Conservation (phyloP, 23 red algal genomes). For the Pyropia yezoensis region DNA sequence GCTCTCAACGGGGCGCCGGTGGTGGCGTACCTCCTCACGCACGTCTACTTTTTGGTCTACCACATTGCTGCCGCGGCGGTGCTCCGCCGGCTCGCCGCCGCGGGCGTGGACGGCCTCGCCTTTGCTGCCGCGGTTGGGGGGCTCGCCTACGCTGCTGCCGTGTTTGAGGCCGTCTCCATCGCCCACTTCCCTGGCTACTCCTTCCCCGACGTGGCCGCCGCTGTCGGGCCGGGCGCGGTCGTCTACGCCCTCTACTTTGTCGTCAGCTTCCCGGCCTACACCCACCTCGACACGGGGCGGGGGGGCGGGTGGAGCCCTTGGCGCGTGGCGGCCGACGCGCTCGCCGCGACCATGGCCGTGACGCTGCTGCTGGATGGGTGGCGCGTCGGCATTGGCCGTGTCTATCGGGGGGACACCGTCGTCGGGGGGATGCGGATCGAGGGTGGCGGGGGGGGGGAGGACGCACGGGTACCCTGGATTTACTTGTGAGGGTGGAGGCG, state of each 20-base stretch:
- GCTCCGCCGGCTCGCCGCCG: constrained; percentile 26
- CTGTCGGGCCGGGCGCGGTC: constrained; percentile 53
- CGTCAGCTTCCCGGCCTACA: constrained; percentile 88
- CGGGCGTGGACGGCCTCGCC: neutral
- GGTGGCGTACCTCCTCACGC: constrained; percentile 62
- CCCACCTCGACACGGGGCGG: constrained; percentile 49
- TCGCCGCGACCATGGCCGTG: constrained; percentile 74
- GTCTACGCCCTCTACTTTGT: constrained; percentile 95
- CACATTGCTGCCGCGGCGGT: constrained; percentile 49
- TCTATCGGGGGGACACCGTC: constrained; percentile 4
- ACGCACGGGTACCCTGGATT: too few relatives aligned
- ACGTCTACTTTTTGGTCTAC: constrained; percentile 92
- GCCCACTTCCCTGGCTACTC: constrained; percentile 85
- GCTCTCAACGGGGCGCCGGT: constrained; percentile 81
- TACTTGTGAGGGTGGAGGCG: too few relatives aligned
- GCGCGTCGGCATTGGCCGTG: constrained; percentile 67
- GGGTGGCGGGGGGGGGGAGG: too few relatives aligned
- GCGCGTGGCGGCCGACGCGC: constrained; percentile 30
- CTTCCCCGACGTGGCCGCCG: constrained; percentile 28
- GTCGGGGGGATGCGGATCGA: too few relatives aligned
- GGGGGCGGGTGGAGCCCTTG: neutral
- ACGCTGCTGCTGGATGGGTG: constrained; percentile 90
- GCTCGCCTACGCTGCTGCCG: constrained; percentile 71
- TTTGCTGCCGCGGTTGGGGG: constrained; percentile 1
- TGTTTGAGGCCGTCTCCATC: constrained; percentile 88